Evolutionary conservation across 108 stramenopile genomes (phyloP), one percentile per base, ranked within the genome.

Genomic region (Fistulifera pelliculosa): DNA sequence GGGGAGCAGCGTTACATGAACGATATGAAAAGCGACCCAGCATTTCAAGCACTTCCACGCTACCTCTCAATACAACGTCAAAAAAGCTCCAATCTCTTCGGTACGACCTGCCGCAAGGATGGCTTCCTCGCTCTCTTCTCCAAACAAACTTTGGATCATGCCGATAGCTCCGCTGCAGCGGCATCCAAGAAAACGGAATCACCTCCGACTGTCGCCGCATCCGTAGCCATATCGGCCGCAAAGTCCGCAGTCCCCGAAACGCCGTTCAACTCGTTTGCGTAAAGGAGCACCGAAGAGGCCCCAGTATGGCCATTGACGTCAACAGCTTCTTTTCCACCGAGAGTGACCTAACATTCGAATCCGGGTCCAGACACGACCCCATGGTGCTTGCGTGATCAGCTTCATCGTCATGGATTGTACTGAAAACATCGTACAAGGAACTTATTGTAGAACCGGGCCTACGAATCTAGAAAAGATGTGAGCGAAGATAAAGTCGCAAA

Each of bases 351-450:
- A 61, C n/a, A 35, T 35, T 35, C 31, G 31, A 35, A 35, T 35
- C 31, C 31, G 31, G 31, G 8, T 35, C 8, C 8, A 35, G 7
- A 45, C 61, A 57, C 1, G 68, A 48, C 6, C 38, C 27, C 69
- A 70, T 70, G 1, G 62, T 67, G 0, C 44, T 54, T 7, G 76
- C 81, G 47, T 83, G 81, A 49, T 83, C 77, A 11, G 66, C 72
- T 41, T 83, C 81, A 53, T 83, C 81, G 26, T 66, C 62, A 16
- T 68, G 28, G 49, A 84, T 84, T 10, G 66, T 65, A 1, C 26
- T 42, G 47, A 84, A 80, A 5, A 77, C 73, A 53, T 83, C 82
- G 45, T 76, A 80, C 21, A 83, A 62, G 27, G 65, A 58, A 45
- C 21, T 61, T 65, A 73, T 50, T 38, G 64, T 40, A 12, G 25